A percentile compares a stretch with the other conserved stretches of the same genome.
Evolutionary conservation across 177 flowering plant genomes (phyloP).

Genomic region (Vitis hybrid): DNA sequence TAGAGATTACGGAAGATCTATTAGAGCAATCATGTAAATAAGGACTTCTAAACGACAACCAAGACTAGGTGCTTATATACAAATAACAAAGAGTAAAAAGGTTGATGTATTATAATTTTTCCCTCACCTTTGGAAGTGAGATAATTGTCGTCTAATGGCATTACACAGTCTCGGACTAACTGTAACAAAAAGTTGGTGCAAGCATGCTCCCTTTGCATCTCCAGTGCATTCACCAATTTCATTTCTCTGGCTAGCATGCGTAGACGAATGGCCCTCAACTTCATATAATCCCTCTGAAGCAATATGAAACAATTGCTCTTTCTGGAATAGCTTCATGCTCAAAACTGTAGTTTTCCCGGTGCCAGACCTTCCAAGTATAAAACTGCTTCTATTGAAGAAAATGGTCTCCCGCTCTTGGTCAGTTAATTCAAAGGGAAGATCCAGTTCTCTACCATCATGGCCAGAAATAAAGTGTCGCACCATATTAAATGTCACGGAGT

Average conservation of each 20-base stretch:
- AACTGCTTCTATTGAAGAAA: conserved; percentile 14
- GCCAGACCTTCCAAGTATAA: conserved; percentile 20
- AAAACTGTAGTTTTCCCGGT: conserved; percentile 17
- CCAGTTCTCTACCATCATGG: conserved; percentile 42
- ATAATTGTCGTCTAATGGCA: conserved; percentile 13
- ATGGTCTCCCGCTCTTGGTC: conserved; percentile 11
- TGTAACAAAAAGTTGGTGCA: conserved; percentile 28
- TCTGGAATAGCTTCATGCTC: conserved; percentile 14
- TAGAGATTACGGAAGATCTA: too few species aligned
- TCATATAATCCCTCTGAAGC: conserved; percentile 7
- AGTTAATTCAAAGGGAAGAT: conserved; percentile 38
- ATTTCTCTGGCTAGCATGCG: background rate
- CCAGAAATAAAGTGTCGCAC: conserved; percentile 49
- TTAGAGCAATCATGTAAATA: too few species aligned
- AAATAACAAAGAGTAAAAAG: too few species aligned
- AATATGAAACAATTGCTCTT: conserved; percentile 11
- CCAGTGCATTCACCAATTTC: background rate
- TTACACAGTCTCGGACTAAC: conserved; percentile 23
- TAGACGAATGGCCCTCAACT: background rate
- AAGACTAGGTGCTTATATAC: too few species aligned
- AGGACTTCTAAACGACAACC: too few species aligned
- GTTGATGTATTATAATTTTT: too few species aligned
- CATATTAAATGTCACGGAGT: conserved; percentile 44
- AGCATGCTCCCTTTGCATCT: conserved; percentile 1
- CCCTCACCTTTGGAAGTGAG: conserved; percentile 9